Base-by-base conservation (phyloP, 805 yeast genomes). In the Kurtzmaniella cleridarum region DNA sequence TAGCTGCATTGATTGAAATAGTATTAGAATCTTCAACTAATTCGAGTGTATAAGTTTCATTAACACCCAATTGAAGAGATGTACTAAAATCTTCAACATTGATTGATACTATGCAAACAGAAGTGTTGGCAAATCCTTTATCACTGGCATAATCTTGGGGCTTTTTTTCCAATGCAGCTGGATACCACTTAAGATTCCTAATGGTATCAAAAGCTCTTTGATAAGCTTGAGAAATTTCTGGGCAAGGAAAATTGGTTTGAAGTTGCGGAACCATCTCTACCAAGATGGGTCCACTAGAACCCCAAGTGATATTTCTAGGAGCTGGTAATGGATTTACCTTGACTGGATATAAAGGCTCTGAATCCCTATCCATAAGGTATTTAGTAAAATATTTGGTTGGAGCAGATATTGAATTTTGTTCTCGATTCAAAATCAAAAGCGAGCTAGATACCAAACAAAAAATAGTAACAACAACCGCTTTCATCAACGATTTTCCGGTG, bases 41-140 rank as follows among this genome's bases (percentile, higher is more conserved):
- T 3, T 35, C 30, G 35, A 67, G 39, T 12, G 51, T 42, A 42
- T 64, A 67, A 7, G 64, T 48, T 45, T 66, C 72, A 43, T 66
- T 57, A 23, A 64, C 67, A 5, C 62, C 69, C 34, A 51, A 44
- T 41, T 62, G 65, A 36, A 67, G 52, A 34, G 48, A 58, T 10
- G 57, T 55, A 13, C 43, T 41, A 17, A 31, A 26, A 37, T 59
- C 57, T 3, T 36, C 43, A 26, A 60, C 45, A 13, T 24, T 30
- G 30, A 57, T 31, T 5, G 29, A 33, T 18, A 46, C 43, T 13
- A 15, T 32, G 10, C 5, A 5, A 5, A 36, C 16, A 8, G 12
- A 13, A 16, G 2, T 23, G 18, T 16, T 14, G 2, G 33, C 11
- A 13, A 11, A 11, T 9, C 20, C 36, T 3, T 12, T 34, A 5